Percentiles rank a stretch among this genome's conserved stretches.
These are phyloP conservation scores for Pyrus betulifolia DNA, from an alignment of 306 rosid species.

Conservation along the genomic window DNA sequence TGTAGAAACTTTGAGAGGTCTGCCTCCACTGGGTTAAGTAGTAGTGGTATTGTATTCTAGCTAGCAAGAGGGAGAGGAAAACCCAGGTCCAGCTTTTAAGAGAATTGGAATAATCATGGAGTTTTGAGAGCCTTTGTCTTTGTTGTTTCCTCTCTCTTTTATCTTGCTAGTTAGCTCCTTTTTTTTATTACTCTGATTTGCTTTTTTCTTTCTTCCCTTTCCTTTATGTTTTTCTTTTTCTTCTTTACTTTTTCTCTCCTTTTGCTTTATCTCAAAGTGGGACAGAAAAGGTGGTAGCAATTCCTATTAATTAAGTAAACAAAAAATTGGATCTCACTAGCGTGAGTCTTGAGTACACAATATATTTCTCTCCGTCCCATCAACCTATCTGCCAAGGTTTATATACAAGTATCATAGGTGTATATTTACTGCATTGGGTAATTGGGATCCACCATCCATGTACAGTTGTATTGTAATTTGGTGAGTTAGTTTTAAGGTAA, in stretches of 20 bases:
- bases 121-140: slow-evolving; percentile 51
- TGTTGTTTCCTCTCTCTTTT: slow-evolving; percentile 29
- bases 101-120: slow-evolving; percentile 70
- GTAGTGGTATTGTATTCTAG: background rate
- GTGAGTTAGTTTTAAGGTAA: background rate
- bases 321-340: slow-evolving; percentile 22
- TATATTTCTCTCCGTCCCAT: slow-evolving; percentile 13
- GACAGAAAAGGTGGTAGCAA: slow-evolving; percentile 58
- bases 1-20: slow-evolving; percentile 59
- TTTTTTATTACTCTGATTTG: slow-evolving; percentile 17
- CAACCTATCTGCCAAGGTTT: slow-evolving; percentile 14
- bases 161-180: background rate
- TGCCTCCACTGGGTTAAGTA: slow-evolving; percentile 46
- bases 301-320: slow-evolving; percentile 53
- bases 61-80: slow-evolving; percentile 3
- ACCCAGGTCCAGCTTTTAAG: slow-evolving; percentile 31
- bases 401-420: background rate
- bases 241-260: slow-evolving; percentile 37
- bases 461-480: background rate
- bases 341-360: slow-evolving; percentile 27
- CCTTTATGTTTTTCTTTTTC: slow-evolving; percentile 42
- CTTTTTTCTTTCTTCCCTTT: slow-evolving; percentile 35
- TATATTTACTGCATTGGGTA: background rate
- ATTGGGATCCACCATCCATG: background rate
- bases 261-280: slow-evolving; percentile 88